Conservation (phyloP, 176 grass and related monocot genomes). For the Hordeum vulgare region DNA sequence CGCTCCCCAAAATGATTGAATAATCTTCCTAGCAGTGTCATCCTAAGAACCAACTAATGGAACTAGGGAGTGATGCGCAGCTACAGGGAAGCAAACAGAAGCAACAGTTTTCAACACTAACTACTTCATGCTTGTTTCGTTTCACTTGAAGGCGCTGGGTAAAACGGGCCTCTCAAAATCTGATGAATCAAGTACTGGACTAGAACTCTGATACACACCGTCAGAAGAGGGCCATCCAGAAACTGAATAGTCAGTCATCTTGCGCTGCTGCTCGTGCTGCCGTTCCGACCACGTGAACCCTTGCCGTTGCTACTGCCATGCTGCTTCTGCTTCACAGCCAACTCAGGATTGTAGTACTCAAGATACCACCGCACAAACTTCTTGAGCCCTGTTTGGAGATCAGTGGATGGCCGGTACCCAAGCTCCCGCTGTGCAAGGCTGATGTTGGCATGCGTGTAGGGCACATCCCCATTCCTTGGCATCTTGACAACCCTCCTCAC, state of each 20-base stretch:
- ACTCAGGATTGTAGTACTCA: constrained; percentile 55
- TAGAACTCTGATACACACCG: constrained; percentile 33
- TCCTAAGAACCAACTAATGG: constrained; percentile 35
- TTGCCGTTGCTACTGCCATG: constrained; percentile 32
- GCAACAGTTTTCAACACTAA: constrained; percentile 20
- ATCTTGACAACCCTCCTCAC: constrained; percentile 70
- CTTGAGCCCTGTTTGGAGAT: constrained; percentile 80
- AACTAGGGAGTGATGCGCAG: constrained; percentile 19
- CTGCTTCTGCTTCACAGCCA: constrained; percentile 50
- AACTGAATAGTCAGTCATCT: constrained; percentile 34
- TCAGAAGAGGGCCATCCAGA: constrained; percentile 29
- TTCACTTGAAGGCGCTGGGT: constrained; percentile 25
- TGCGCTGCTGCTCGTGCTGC: constrained; percentile 36
- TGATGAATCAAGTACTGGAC: constrained; percentile 33
- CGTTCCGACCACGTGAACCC: constrained; percentile 21
- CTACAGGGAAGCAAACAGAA: constrained; percentile 34
- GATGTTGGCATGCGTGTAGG: constrained; percentile 80
- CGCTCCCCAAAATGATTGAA: constrained; percentile 22
- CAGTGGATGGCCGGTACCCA: constrained; percentile 62
- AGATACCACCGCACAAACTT: constrained; percentile 82
- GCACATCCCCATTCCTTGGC: constrained; percentile 84
- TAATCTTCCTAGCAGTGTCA: constrained; percentile 23
- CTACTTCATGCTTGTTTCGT: constrained; percentile 23
- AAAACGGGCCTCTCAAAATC: constrained; percentile 37
- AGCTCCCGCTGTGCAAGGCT: constrained; percentile 73